Evolutionary conservation across 345 rosid species (phyloP).

Genomic region (Dipteronia dyeriana): DNA sequence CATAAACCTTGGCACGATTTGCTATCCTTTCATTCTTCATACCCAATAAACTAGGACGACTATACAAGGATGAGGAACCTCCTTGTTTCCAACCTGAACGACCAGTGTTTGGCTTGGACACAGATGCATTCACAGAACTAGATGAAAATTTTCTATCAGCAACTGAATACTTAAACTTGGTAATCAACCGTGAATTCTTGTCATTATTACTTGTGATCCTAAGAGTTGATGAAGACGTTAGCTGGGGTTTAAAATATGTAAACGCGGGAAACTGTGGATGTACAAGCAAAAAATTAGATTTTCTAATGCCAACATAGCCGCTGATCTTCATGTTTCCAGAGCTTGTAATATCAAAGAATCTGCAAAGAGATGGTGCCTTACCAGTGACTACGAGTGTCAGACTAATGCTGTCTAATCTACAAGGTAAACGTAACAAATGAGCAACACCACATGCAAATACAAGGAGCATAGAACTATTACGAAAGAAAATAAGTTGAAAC

Average conservation of each 20-base stretch:
- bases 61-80: slow-evolving; percentile 60
- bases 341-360: slow-evolving; percentile 13
- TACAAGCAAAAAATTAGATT: slow-evolving; percentile 55
- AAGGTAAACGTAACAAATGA: neutral
- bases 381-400: neutral
- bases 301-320: slow-evolving; percentile 50
- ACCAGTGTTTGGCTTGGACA: slow-evolving; percentile 30
- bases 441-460: neutral
- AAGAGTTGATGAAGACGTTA: slow-evolving; percentile 28
- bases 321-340: slow-evolving; percentile 51
- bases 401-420: neutral
- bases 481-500: neutral
- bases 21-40: slow-evolving; percentile 72
- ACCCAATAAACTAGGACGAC: slow-evolving; percentile 65
- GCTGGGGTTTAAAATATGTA: slow-evolving; percentile 27
- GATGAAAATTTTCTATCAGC: slow-evolving; percentile 50
- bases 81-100: slow-evolving; percentile 40
- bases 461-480: neutral
- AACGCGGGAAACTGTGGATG: slow-evolving; percentile 61
- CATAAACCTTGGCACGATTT: slow-evolving; percentile 76
- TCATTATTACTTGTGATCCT: slow-evolving; percentile 34
- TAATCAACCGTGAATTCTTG: slow-evolving; percentile 30
- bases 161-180: slow-evolving; percentile 41
- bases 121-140: slow-evolving; percentile 40
- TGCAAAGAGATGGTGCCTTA: slow-evolving; percentile 20